Base-by-base conservation (phyloP, 345 rosid genomes). In the Moricandia arvensis region DNA sequence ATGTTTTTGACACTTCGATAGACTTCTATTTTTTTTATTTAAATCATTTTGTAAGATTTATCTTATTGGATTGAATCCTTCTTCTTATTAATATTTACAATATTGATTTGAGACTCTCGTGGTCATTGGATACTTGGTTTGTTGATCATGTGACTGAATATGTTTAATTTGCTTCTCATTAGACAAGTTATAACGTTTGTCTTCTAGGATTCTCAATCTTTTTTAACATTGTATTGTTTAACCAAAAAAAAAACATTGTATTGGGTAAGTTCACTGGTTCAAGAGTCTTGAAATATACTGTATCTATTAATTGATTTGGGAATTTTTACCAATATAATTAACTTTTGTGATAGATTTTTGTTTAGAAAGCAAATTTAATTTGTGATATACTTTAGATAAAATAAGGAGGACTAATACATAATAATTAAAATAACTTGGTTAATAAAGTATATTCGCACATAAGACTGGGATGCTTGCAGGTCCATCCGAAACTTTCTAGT, bases 61-160 rank as follows among this genome's bases (percentile, higher is more conserved):
- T 21, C 24, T 21, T 0, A 21, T 21, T 57, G 59, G 77, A 41
- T 10, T 55, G 47, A 27, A 53, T 63, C 24, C 15, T 55, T 21
- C n/a, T 37, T 38, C 15, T 21, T 5, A 47, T 8, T 47, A 47
- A n/a, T n/a, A n/a, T n/a, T 43, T 43, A 15, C 41, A 60, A 61
- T 60, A 68, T 16, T 68, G 62, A 68, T 34, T 15, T 15, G 7
- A 33, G 62, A 47, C 8, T 59, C 30, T 68, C 8, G 12, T 16
- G 12, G 27, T 62, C 66, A 67, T 75, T 60, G 68, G 72, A 53
- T 33, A 31, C 17, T 53, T 11, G 41, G 4, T 67, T 49, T 67
- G 30, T 51, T 53, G 7, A 33, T 53, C 45, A 31, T 35, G 21
- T 31, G 30, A 10, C 7, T 24, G 16, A 15, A 49, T 49, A 15